These are phyloP conservation scores for Teunomyces kruisii DNA, from an alignment of 805 yeast genomes.

Conservation along the genomic window DNA sequence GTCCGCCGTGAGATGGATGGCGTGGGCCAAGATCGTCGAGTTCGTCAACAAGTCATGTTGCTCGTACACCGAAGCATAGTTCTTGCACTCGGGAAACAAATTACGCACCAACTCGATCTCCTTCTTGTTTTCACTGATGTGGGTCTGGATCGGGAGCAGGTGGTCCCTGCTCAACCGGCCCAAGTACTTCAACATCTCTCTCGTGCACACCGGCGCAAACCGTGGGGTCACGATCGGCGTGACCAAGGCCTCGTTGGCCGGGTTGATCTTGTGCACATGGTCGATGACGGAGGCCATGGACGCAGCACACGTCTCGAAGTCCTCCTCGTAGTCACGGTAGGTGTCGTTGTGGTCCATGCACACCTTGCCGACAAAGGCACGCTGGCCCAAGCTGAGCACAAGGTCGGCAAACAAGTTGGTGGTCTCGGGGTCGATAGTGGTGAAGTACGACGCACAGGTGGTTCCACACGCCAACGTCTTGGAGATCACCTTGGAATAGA, in stretches of 20 bases:
- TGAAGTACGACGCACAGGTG: constrained; percentile 88
- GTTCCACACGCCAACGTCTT: constrained; percentile 81
- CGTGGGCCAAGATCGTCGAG: constrained; percentile 85
- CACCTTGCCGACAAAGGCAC: constrained; percentile 89
- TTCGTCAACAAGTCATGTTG: constrained; percentile 56
- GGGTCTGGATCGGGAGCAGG: constrained; percentile 79
- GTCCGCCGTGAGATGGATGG: constrained; percentile 66
- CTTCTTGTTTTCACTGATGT: constrained; percentile 74
- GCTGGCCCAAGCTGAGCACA: constrained; percentile 67
- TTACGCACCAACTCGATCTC: constrained; percentile 75
- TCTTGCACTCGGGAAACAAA: constrained; percentile 67
- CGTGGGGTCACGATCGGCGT: constrained; percentile 87
- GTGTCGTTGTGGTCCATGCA: constrained; percentile 83
- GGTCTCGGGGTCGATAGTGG: constrained; percentile 79
- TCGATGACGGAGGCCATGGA: constrained; percentile 58
- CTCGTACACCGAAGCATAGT: constrained; percentile 79
- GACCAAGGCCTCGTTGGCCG: constrained; percentile 45
- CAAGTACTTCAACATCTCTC: constrained; percentile 58
- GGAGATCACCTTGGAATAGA: constrained; percentile 66
- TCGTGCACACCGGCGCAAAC: constrained; percentile 86
- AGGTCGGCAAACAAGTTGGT: constrained; percentile 75
- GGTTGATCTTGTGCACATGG: constrained; percentile 55
- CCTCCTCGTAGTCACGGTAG: constrained; percentile 68
- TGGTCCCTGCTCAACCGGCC: constrained; percentile 54
- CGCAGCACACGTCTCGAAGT: constrained; percentile 50